Evolutionary conservation across 441 rosid genomes (phyloP).

Genomic region (Jatropha podagrica): DNA sequence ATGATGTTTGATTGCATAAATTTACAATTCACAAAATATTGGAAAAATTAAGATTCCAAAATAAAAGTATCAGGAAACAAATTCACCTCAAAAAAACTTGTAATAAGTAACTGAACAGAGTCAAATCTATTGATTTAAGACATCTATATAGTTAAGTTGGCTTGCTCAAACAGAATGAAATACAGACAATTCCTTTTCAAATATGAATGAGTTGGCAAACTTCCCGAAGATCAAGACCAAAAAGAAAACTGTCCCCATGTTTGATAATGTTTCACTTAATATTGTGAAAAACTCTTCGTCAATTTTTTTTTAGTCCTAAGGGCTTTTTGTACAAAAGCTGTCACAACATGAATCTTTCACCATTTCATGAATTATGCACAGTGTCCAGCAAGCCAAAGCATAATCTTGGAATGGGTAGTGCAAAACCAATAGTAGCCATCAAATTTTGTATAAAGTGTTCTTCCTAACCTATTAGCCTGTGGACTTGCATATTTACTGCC

Average conservation of each 20-base stretch:
- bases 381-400: neutral
- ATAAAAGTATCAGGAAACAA: neutral
- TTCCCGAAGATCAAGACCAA: constrained; percentile 3
- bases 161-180: neutral
- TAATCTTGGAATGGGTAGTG: neutral
- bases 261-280: neutral
- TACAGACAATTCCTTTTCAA: neutral
- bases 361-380: constrained; percentile 8
- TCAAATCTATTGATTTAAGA: neutral
- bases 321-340: constrained; percentile 5
- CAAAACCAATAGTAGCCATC: neutral
- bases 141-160: neutral
- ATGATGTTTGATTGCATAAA: neutral
- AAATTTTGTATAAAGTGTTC: constrained; percentile 1
- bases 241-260: neutral
- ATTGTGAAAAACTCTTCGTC: neutral
- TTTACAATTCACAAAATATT: neutral
- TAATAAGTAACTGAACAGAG: neutral
- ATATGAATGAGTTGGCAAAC: neutral
- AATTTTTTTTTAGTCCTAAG: neutral
- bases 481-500: neutral
- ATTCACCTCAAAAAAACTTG: neutral
- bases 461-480: neutral
- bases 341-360: neutral
- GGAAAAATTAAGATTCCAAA: neutral